Evolutionary conservation across 2,329 filamentous ascomycete genomes (phyloP), one percentile per base, ranked within the genome.

Genomic region (Balansia obtecta): DNA sequence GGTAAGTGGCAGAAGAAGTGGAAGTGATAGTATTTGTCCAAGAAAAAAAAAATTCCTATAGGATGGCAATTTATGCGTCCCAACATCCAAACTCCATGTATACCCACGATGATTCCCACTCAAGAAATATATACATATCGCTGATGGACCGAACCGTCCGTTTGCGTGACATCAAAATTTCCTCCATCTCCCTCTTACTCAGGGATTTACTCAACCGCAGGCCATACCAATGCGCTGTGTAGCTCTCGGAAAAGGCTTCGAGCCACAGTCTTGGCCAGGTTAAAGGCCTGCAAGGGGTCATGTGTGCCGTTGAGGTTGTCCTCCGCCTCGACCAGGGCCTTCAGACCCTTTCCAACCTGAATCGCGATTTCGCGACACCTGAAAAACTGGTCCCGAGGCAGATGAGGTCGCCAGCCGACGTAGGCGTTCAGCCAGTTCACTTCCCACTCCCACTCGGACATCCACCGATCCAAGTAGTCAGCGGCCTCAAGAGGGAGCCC

Each of bases 381-480:
- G 5, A 48, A 16, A 48, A 52, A 53, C 16, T 53, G 47, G 3
- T 44, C 34, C 0, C 27, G 12, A 11, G 12, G 0, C 16, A 58
- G 47, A 1, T n/a, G 15, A 4, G 50, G 44, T 16, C 53, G 55
- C 10, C 52, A n/a, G 1, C 57, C 58, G 12, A 50, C 56, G 32
- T 52, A 60, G 39, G 53, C 48, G 42, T 59, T 54, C 15, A 60
- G 47, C 34, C 53, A 55, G 4, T 30, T 11, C 6, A 50, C 20
- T 45, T 58, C 57, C n/a, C 48, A 33, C 5, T 43, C 22, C 56
- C 55, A 57, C 8, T 46, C 3, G 0, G 32, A 5, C 13, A 40
- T 47, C 11, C 52, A 41, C 1, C 32, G 15, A 4, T 48, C 16
- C 47, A 57, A 39, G 33, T 53, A 53, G 1, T 46, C 11, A 22